Evolutionary conservation across 768 basidiomycete genomes (phyloP).

Genomic region (Lactarius vividus): DNA sequence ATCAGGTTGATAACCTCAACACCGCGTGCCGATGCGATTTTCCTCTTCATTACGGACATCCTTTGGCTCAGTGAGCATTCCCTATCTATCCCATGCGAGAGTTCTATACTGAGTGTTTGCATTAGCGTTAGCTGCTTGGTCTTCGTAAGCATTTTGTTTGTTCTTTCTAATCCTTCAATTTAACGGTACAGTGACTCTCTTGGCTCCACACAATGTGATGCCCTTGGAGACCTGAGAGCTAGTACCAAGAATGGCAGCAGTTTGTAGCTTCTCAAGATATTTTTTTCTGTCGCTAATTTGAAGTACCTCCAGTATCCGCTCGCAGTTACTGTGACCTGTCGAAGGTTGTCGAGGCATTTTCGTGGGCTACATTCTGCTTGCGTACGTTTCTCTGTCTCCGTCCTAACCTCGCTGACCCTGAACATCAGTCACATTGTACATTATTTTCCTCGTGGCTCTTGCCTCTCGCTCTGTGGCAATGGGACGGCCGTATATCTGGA

Average conservation of each 20-base stretch:
- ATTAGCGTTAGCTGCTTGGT: constrained; percentile 27
- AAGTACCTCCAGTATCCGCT: constrained; percentile 20
- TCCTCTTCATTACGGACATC: constrained; percentile 23
- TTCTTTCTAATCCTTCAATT: not conserved
- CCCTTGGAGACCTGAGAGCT: constrained; percentile 13
- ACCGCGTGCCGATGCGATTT: constrained; percentile 24
- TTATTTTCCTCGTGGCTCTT: constrained; percentile 22
- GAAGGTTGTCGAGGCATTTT: constrained; percentile 28
- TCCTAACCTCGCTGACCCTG: not conserved
- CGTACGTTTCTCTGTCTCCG: constrained; percentile 11
- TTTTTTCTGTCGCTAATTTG: not conserved
- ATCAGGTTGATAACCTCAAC: constrained; percentile 20
- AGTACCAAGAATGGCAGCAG: constrained; percentile 25
- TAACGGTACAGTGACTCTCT: constrained; percentile 21
- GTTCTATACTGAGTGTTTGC: not conserved
- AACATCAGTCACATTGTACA: constrained; percentile 24
- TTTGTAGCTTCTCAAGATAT: not conserved
- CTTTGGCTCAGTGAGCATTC: constrained; percentile 27
- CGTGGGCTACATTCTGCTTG: constrained; percentile 26
- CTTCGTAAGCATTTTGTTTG: constrained; percentile 12
- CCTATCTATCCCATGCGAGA: not conserved
- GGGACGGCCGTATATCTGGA: constrained; percentile 26
- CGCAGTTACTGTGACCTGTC: constrained; percentile 27
- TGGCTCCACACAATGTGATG: constrained; percentile 24
- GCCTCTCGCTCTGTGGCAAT: constrained; percentile 22